Conservation (phyloP, 75 land plant genomes). For the Ceratopteris richardii region DNA sequence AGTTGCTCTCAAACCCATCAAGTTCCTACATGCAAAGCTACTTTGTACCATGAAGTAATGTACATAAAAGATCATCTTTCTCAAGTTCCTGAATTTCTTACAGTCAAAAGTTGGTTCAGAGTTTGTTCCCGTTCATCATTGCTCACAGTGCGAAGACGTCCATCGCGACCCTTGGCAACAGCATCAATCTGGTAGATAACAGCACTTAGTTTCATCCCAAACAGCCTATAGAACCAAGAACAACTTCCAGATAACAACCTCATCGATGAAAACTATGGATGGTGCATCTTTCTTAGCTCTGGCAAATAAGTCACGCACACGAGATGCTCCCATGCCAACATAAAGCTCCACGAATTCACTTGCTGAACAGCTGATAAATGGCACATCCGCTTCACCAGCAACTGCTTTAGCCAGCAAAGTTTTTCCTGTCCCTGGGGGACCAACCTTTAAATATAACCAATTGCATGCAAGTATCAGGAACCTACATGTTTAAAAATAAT, state of each 20-base stretch:
- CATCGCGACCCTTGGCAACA: conserved; percentile 98
- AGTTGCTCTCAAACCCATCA: conserved; percentile 97
- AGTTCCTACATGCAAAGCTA: conserved; percentile 50
- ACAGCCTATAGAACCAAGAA: too few species aligned
- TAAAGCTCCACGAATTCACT: conserved; percentile 98
- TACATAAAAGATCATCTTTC: too few species aligned
- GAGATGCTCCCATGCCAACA: conserved; percentile 99
- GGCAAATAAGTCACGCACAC: conserved; percentile 94
- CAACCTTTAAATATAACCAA: conserved; percentile 48
- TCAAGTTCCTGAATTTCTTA: conserved; percentile 21
- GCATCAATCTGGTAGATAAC: conserved; percentile 95
- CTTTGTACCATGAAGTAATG: neutral
- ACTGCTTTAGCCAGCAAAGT: conserved; percentile 96
- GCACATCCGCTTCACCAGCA: conserved; percentile 98
- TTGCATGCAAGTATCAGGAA: neutral
- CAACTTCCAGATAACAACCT: conserved; percentile 42
- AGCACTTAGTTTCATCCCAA: conserved; percentile 4
- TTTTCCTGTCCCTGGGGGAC: conserved; percentile 98
- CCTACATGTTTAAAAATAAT: neutral
- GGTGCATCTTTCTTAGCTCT: conserved; percentile 99
- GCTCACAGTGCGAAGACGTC: conserved; percentile 84
- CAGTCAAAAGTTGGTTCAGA: conserved; percentile 90
- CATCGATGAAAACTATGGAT: conserved; percentile 97
- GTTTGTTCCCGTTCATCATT: conserved; percentile 99
- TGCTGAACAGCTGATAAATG: conserved; percentile 98